A percentile compares a stretch with the other conserved stretches of the same genome.
These are phyloP conservation scores for Leptomonas pyrrhocoris DNA, from an alignment of 208 protist genomes.

Conservation along the genomic window DNA sequence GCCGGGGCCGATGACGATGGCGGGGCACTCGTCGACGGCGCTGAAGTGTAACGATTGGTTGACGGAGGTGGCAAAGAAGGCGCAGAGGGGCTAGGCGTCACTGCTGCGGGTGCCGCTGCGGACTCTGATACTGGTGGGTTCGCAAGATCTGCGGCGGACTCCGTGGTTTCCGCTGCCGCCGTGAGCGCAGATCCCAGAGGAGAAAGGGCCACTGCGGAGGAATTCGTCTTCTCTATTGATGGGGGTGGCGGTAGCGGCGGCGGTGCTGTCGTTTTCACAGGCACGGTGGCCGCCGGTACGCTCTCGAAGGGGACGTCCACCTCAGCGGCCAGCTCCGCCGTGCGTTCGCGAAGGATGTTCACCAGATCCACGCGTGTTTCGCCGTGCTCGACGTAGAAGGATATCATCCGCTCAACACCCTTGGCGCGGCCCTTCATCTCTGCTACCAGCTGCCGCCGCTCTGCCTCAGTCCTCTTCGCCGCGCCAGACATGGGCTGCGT, in stretches of 20 bases:
- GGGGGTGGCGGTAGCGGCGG: neutral
- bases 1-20: too few relatives aligned
- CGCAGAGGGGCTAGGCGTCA: too few relatives aligned
- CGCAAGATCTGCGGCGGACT: neutral
- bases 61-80: too few relatives aligned
- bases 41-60: too few relatives aligned
- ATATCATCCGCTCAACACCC: slow-evolving; percentile 31
- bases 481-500: slow-evolving; percentile 59
- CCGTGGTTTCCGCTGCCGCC: neutral
- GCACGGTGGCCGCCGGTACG: slow-evolving; percentile 20
- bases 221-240: neutral
- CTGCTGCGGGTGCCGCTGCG: too few relatives aligned
- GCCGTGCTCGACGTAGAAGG: slow-evolving; percentile 30
- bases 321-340: slow-evolving; percentile 37
- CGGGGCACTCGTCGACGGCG: too few relatives aligned
- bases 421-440: slow-evolving; percentile 37
- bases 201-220: neutral
- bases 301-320: slow-evolving; percentile 28
- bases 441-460: slow-evolving; percentile 30
- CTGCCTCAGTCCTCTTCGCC: slow-evolving; percentile 41
- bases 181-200: neutral
- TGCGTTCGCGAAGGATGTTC: slow-evolving; percentile 30
- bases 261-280: neutral
- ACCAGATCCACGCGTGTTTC: slow-evolving; percentile 38
- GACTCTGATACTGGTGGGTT: neutral